Percentiles rank a stretch among this genome's conserved stretches.
phyloP scores from a whole-genome alignment of 805 yeast genomes.

The Osmozyma mogii region DNA sequence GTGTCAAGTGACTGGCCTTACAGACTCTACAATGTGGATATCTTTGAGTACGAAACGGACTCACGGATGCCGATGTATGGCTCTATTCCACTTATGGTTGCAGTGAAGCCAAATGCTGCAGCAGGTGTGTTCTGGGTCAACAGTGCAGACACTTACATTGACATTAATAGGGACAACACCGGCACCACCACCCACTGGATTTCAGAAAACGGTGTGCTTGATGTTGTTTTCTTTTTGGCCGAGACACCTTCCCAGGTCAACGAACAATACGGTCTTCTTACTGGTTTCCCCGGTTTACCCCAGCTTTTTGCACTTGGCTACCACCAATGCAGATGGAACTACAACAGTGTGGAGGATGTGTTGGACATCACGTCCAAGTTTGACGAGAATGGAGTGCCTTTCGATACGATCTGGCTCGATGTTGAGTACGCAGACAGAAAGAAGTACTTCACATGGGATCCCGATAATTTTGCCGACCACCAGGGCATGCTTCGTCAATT shows the following conservation, averaged over 20 bases:
- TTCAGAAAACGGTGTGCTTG: slow-evolving; percentile 82
- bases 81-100: slow-evolving; percentile 80
- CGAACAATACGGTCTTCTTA: slow-evolving; percentile 52
- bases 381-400: slow-evolving; percentile 72
- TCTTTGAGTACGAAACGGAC: slow-evolving; percentile 83
- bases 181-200: slow-evolving; percentile 76
- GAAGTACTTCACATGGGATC: slow-evolving; percentile 89
- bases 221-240: slow-evolving; percentile 62
- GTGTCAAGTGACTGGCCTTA: slow-evolving; percentile 55
- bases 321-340: slow-evolving; percentile 98
- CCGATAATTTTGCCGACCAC: slow-evolving; percentile 67
- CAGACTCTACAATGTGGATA: slow-evolving; percentile 86
- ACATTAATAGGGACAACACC: slow-evolving; percentile 39
- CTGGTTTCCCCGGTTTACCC: slow-evolving; percentile 73
- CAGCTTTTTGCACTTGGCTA: slow-evolving; percentile 75
- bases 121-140: slow-evolving; percentile 88
- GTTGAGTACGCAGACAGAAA: slow-evolving; percentile 83
- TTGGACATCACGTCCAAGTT: slow-evolving; percentile 59
- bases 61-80: slow-evolving; percentile 93
- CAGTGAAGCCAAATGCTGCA: slow-evolving; percentile 47
- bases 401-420: slow-evolving; percentile 91
- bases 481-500: slow-evolving; percentile 56
- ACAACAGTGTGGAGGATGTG: slow-evolving; percentile 82
- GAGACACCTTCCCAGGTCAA: slow-evolving; percentile 49
- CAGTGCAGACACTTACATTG: slow-evolving; percentile 87